These are phyloP conservation scores for Hypomyces perniciosus DNA, from an alignment of 2,329 filamentous ascomycete genomes.

Conservation along the genomic window DNA sequence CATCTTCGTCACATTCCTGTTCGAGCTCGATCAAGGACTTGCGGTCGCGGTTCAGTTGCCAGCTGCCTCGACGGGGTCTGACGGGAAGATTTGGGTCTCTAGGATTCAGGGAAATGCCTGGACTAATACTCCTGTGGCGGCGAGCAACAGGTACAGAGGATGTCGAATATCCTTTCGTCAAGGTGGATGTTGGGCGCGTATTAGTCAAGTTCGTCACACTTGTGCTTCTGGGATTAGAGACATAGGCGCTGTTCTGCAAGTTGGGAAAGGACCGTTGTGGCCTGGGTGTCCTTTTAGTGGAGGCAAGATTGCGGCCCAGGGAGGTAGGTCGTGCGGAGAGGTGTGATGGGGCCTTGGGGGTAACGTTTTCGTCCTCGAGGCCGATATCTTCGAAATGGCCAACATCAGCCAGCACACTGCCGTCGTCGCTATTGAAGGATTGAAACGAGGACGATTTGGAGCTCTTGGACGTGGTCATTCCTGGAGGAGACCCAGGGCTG, in stretches of 20 bases:
- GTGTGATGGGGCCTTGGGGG: constrained; percentile 44
- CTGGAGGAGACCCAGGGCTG: constrained; percentile 38
- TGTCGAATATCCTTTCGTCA: constrained; percentile 25
- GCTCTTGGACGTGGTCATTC: constrained; percentile 76
- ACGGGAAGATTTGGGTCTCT: constrained; percentile 34
- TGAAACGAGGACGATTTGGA: constrained; percentile 87
- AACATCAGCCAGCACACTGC: constrained; percentile 63
- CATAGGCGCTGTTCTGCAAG: constrained; percentile 39
- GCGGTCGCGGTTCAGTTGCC: constrained; percentile 59
- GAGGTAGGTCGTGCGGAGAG: constrained; percentile 33
- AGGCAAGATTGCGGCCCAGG: constrained; percentile 25
- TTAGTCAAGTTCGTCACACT: constrained; percentile 36
- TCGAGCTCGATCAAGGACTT: constrained; percentile 68
- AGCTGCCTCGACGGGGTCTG: constrained; percentile 56
- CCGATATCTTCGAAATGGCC: constrained; percentile 92
- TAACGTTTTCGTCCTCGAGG: constrained; percentile 57
- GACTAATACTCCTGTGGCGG: constrained; percentile 48
- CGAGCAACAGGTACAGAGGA: constrained; percentile 33
- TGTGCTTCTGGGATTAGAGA: constrained; percentile 46
- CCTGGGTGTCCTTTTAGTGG: constrained; percentile 23
- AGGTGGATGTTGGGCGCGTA: constrained; percentile 24
- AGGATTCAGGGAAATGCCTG: constrained; percentile 40
- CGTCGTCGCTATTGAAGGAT: constrained; percentile 71
- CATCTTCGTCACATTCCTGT: constrained; percentile 69
- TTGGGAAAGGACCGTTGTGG: constrained; percentile 40